Base-by-base conservation (phyloP, 2,329 filamentous ascomycete species). In the Emmonsiellopsis sp. region DNA sequence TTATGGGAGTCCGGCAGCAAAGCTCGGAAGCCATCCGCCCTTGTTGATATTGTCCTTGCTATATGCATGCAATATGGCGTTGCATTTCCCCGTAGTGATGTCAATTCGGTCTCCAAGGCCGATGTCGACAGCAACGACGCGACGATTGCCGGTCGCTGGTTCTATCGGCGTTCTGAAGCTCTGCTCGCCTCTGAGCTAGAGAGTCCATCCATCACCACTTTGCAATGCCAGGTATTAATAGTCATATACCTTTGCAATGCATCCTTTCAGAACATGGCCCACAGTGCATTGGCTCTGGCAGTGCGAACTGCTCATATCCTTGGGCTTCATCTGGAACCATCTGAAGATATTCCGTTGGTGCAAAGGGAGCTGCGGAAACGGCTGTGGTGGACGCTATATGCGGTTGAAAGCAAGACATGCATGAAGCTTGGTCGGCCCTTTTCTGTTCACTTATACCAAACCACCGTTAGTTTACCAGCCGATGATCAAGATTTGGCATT, bases 41-140 rank as follows among this genome's bases (percentile, higher is more conserved):
- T 80, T 0, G 74, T 77, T 1, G 78, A 80, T 54, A 79, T 80
- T 26, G 63, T 79, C 35, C 61, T 80, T 13, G 78, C 78, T 0
- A 53, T 80, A 8, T 76, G 74, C 55, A 75, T 80, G 67, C 77
- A 80, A 61, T 73, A 74, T 40, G 71, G 72, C 13, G 62, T 70
- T 6, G 57, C 64, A 5, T 58, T 59, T 51, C 50, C 57, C n/a
- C 53, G 53, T 48, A 20, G 40, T 30, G 20, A 37, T 41, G 53
- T 7, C 31, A 43, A 43, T 48, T 26, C 15, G 8, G 43, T 15
- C 51, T 50, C 50, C 15, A 55, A 49, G 41, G 37, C 57, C 30
- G 31, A 55, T 42, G 50, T 62, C 7, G 58, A 69, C 35, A 53
- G 41, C 11, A 60, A 52, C 40, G 74, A 76, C 54, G 63, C 71